Evolutionary conservation across 345 rosid species (phyloP), one percentile per base, ranked within the genome.

Genomic region (Aurinia saxatilis): DNA sequence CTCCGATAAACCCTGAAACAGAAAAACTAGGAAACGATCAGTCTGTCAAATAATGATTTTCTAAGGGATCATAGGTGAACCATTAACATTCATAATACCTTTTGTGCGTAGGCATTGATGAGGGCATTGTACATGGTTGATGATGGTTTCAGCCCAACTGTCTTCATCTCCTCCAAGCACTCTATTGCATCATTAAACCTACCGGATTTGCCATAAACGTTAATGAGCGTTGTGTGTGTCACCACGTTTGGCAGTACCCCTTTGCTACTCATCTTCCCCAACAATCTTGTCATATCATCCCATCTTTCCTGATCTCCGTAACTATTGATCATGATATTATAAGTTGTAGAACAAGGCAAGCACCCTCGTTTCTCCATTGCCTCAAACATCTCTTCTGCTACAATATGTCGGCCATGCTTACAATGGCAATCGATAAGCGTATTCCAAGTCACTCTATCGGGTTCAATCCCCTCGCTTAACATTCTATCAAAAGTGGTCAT

Each of bases 51-150:
- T 4, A 25, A 34, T 51, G 33, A 25, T 49, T 40, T 15, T 50
- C n/a, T 17, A 7, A 58, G 8, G 1, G 19, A 35, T 50, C 8
- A n/a, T 0, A 14, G 12, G 46, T 29, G n/a, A n/a, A 53, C 8
- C 35, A 36, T n/a, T 6, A 42, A 60, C 40, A 54, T 15, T 49
- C 16, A 31, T 49, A 65, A n/a, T 84, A 90, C 99, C 92, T 80
- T 90, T 66, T 84, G 97, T 54, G 99, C 97, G 65, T 93, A 93
- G 35, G 97, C 99, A 72, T 93, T 90, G 77, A 93, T 85, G 69
- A 93, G 79, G 0, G 99, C 99, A 75, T 93, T 90, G 71, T 87
- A 93, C 96, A 87, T 85, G 16, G 99, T 82, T 5, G 90, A 79
- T 11, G 92, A 82, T 35, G 97, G 99, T 50, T 70, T 81, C 63